These are phyloP conservation scores for Paramecium sexaurelia DNA, from an alignment of 73 alveolate genomes.

Conservation along the genomic window DNA sequence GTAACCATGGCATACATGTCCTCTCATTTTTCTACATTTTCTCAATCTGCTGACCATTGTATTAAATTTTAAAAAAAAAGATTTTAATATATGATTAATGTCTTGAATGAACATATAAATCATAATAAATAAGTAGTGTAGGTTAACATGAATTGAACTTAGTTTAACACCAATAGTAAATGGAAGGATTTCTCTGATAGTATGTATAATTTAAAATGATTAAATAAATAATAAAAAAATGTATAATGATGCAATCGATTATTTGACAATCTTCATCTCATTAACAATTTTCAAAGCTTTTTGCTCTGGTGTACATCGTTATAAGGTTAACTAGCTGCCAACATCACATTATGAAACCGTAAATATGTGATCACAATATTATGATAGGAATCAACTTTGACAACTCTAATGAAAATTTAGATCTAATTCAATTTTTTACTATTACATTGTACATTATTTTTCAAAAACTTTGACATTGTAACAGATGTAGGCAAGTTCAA, in stretches of 20 bases:
- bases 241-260: constrained; percentile 12
- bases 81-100: constrained; percentile 34
- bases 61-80: constrained; percentile 48
- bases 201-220: neutral
- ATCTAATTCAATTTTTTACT: constrained; percentile 43
- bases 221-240: neutral
- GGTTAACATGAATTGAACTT: neutral
- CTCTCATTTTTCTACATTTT: constrained; percentile 96
- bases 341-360: constrained; percentile 32
- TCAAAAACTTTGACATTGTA: neutral
- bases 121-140: neutral
- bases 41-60: constrained; percentile 85
- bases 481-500: neutral
- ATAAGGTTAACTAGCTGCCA: neutral
- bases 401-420: constrained; percentile 16
- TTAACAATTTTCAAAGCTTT: constrained; percentile 16
- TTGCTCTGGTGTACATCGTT: neutral
- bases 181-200: too few species aligned
- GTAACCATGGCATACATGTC: constrained; percentile 95
- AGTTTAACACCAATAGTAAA: too few species aligned
- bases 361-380: neutral
- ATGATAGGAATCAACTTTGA: constrained; percentile 45
- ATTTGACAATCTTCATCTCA: neutral
- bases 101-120: neutral
- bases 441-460: neutral